Evolutionary conservation across 495 filamentous ascomycete species (phyloP), one percentile per base, ranked within the genome.

Genomic region (Lasiosphaeriaceae sp.): DNA sequence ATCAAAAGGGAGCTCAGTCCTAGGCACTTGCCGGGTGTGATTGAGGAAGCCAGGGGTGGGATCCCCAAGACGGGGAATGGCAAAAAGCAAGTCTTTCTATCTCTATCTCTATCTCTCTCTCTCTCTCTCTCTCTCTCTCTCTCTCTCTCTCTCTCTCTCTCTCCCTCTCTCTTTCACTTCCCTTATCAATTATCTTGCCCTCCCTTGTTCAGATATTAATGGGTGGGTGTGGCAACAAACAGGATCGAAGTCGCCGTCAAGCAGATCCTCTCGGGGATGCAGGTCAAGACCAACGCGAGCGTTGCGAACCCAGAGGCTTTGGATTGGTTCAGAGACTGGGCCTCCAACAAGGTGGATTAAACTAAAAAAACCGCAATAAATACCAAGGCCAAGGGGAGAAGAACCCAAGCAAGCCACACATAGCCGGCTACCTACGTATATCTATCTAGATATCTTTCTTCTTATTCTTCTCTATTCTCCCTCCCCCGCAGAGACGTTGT

Each of bases 61-160:
- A 90, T 97, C 47, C 92, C 92, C 1, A 85, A 90, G 62, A 97
- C 92, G 26, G 86, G 83, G 0, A 96, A 96, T 65, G 92, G 92
- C 43, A 96, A 96, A 77, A 96, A 96, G 80, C 82, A 70, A 56
- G 80, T 75, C 26, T 29, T 22, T 1, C n/a, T n/a, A n/a, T n/a
- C n/a, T n/a, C n/a, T n/a, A n/a, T n/a, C n/a, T n/a, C n/a, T n/a
- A n/a, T n/a, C n/a, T n/a, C n/a, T n/a, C n/a, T n/a, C n/a, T n/a
- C n/a, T n/a, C n/a, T n/a, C n/a, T n/a, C n/a, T n/a, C n/a, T n/a
- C n/a, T n/a, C n/a, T n/a, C n/a, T n/a, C n/a, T n/a, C 43, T n/a
- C 17, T n/a, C 43, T 45, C 43, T 3, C 3, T n/a, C 43, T 20
- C 19, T 8, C n/a, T n/a, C 19, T 45, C 19, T 45, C 16, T 17